Evolutionary conservation across 2,329 filamentous ascomycete genomes (phyloP), one percentile per base, ranked within the genome.

Genomic region (Leptosphaerulina australis): DNA sequence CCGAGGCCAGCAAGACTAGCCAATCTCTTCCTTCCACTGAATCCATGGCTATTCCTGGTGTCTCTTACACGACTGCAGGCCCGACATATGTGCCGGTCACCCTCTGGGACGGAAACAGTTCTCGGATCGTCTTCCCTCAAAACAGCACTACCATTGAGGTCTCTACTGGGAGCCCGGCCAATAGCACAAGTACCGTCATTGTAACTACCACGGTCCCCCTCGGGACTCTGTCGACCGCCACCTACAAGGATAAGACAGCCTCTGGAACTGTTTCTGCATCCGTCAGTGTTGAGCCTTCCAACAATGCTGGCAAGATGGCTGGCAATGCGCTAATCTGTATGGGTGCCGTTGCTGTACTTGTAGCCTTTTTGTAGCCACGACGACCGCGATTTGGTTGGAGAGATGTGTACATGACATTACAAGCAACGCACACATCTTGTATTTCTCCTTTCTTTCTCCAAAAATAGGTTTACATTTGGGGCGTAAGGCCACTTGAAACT

Each of bases 51-150:
- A 33, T 17, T 25, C 26, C 28, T 33, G 31, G 31, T 18, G 4
- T 35, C 33, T 2, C 31, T 43, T 20, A 21, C 26, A 21, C 38
- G 18, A 37, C 20, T 6, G 26, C 5, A 31, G 18, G 15, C 12
- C 18, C 24, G 25, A 49, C 45, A 11, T 36, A 37, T 25, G 20
- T 37, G 8, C 45, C 45, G 20, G 45, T 49, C 21, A 50, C 39
- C 2, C 38, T 50, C 15, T 50, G 46, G 46, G 46, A 38, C n/a
- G 18, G 17, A 14, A 44, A n/a, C 46, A 37, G 38, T 9, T 44
- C 39, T 20, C 20, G 33, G 2, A 34, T 50, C 22, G 15, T 50
- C 39, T 50, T 28, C 39, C 34, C 39, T 7, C 46, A 50, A 39
- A 50, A 50, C 46, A 44, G 39, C 39, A 50, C 46, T 11, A 28